A percentile compares a stretch with the other conserved stretches of the same genome.
Conservation (phyloP, 305 asterid species). For the Fraxinus floribunda region DNA sequence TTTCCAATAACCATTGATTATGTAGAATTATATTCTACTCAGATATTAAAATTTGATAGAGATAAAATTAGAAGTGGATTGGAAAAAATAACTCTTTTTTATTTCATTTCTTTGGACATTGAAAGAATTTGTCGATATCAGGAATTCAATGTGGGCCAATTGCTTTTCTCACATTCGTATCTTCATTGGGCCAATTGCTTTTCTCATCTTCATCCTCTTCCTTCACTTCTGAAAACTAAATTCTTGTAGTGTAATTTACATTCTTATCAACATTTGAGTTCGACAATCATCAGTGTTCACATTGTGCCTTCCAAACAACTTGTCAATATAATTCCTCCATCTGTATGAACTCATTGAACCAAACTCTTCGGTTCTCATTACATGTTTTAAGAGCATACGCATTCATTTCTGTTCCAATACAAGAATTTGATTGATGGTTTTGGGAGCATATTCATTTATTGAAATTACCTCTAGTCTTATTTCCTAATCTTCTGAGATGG, state of each 20-base stretch:
- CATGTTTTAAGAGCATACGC: not conserved
- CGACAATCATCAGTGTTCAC: not conserved
- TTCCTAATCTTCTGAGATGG: not conserved
- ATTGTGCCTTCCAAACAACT: not conserved
- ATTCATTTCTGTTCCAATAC: not conserved
- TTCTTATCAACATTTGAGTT: not conserved
- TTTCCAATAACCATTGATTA: conserved; percentile 7
- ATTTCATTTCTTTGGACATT: not conserved
- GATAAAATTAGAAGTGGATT: not conserved
- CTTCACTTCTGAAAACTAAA: not conserved
- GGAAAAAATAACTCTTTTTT: not conserved
- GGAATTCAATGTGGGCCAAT: not conserved
- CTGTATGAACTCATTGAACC: not conserved
- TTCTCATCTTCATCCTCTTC: not conserved
- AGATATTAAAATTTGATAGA: not conserved
- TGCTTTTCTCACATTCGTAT: not conserved
- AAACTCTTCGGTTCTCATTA: not conserved
- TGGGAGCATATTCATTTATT: not conserved
- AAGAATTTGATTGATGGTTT: not conserved
- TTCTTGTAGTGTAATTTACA: not conserved
- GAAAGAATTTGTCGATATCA: not conserved
- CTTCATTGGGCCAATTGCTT: not conserved
- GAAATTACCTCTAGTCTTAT: not conserved
- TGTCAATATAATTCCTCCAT: not conserved
- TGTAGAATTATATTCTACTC: not conserved